phyloP scores from a whole-genome alignment of 306 rosid species.

The Lagenaria siceraria region DNA sequence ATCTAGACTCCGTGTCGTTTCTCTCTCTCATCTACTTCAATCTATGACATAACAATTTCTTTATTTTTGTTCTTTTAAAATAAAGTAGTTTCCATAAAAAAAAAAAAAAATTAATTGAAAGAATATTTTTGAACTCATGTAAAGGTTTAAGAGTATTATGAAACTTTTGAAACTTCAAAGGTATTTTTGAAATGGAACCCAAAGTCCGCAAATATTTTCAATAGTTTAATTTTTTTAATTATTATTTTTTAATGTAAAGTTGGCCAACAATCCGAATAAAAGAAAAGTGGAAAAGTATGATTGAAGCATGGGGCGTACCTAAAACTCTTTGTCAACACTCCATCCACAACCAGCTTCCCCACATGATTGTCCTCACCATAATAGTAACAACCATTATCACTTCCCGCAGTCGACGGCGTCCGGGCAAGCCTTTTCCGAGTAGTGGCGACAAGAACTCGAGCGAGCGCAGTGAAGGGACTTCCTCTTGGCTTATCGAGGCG shows the following conservation, averaged over 20 bases:
- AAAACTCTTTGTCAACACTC: constrained; percentile 17
- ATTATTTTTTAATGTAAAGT: not conserved
- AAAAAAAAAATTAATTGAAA: too few relatives aligned
- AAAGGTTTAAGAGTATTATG: too few relatives aligned
- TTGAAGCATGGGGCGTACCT: constrained; percentile 19
- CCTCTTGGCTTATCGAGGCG: constrained; percentile 20
- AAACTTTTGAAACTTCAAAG: too few relatives aligned
- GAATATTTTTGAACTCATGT: too few relatives aligned
- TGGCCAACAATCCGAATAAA: not conserved
- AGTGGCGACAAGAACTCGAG: constrained; percentile 25
- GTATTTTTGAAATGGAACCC: too few relatives aligned
- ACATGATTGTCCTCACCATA: not conserved
- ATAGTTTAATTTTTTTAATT: too few relatives aligned
- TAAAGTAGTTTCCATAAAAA: too few relatives aligned
- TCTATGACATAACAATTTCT: too few relatives aligned
- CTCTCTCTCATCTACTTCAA: too few relatives aligned
- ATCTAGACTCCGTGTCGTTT: too few relatives aligned
- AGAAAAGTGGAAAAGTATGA: not conserved
- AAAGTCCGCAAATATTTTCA: too few relatives aligned
- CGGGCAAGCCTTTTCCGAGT: constrained; percentile 6
- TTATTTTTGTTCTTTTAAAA: too few relatives aligned
- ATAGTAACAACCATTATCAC: constrained; percentile 4
- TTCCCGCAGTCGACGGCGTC: not conserved
- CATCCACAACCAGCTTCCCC: not conserved
- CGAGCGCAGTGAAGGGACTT: constrained; percentile 25